Conservation (phyloP, 177 flowering plant genomes). For the Vitis hybrid region DNA sequence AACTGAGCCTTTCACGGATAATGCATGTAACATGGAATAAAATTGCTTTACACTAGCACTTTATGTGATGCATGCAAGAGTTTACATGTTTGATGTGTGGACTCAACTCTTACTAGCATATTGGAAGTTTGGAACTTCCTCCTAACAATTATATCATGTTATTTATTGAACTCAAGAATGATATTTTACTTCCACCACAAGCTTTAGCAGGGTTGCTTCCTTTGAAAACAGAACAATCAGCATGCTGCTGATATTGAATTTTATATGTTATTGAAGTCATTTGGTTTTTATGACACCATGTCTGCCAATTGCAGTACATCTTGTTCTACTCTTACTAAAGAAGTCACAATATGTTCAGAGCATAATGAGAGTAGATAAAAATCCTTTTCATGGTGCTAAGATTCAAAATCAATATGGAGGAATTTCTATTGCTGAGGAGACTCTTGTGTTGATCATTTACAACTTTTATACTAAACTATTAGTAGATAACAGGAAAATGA, state of each 20-base stretch:
- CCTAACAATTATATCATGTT: no score
- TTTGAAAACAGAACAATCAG: no score
- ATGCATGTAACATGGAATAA: slow-evolving; percentile 10
- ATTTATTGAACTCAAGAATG: no score
- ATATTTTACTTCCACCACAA: background rate
- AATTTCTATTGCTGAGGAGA: no score
- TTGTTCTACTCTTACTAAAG: background rate
- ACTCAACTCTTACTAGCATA: no score
- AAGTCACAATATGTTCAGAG: background rate
- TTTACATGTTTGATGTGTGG: background rate
- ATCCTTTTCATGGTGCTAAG: background rate
- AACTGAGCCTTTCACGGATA: background rate
- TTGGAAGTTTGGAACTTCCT: no score
- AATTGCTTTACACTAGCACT: background rate
- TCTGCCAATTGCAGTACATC: background rate
- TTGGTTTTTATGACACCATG: background rate
- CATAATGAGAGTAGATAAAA: background rate
- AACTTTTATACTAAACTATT: no score
- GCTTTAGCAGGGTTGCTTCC: background rate
- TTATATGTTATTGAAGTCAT: background rate
- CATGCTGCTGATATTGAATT: background rate
- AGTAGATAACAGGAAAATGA: background rate
- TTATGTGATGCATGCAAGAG: background rate
- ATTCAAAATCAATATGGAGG: background rate
- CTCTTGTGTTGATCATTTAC: no score